phyloP scores from a whole-genome alignment of 2,329 filamentous ascomycete genomes.

The Exophiala alcalophila region DNA sequence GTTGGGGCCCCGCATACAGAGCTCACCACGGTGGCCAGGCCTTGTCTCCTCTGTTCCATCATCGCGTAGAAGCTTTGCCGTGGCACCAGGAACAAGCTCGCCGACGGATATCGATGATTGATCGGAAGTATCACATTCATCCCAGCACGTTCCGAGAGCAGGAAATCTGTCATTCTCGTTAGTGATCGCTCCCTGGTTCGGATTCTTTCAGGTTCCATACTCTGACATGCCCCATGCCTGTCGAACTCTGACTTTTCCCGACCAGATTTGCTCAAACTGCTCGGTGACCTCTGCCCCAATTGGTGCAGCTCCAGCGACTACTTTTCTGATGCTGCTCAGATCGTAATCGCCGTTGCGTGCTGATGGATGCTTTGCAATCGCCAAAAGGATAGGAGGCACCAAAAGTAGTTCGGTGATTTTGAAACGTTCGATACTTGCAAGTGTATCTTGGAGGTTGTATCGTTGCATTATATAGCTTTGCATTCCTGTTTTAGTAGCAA shows the following conservation, averaged over 20 bases:
- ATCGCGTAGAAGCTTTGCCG: slow-evolving; percentile 52
- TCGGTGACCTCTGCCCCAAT: slow-evolving; percentile 54
- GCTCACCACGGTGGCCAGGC: slow-evolving; percentile 37
- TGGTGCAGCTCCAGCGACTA: slow-evolving; percentile 47
- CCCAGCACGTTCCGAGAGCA: not conserved
- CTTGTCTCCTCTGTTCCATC: slow-evolving; percentile 2
- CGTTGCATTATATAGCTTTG: slow-evolving; percentile 13
- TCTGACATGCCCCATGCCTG: slow-evolving; percentile 87
- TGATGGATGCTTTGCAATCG: slow-evolving; percentile 15
- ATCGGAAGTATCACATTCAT: slow-evolving; percentile 40
- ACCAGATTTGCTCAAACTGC: slow-evolving; percentile 50
- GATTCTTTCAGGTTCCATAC: no score
- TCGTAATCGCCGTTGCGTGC: slow-evolving; percentile 10
- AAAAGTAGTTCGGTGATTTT: slow-evolving; percentile 55
- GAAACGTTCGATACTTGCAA: slow-evolving; percentile 34
- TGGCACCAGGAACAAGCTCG: slow-evolving; percentile 59
- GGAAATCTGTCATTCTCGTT: not conserved
- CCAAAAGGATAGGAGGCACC: slow-evolving; percentile 55
- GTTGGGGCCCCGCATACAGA: slow-evolving; percentile 55
- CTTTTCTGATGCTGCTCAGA: slow-evolving; percentile 14
- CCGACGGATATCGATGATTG: slow-evolving; percentile 66
- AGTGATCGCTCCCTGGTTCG: no score
- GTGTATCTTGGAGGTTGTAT: slow-evolving; percentile 9
- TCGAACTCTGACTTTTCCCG: slow-evolving; percentile 39
- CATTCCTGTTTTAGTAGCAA: slow-evolving; percentile 4